Evolutionary conservation across 805 yeast genomes (phyloP), one percentile per base, ranked within the genome.

Genomic region (Lachancea thermotolerans): DNA sequence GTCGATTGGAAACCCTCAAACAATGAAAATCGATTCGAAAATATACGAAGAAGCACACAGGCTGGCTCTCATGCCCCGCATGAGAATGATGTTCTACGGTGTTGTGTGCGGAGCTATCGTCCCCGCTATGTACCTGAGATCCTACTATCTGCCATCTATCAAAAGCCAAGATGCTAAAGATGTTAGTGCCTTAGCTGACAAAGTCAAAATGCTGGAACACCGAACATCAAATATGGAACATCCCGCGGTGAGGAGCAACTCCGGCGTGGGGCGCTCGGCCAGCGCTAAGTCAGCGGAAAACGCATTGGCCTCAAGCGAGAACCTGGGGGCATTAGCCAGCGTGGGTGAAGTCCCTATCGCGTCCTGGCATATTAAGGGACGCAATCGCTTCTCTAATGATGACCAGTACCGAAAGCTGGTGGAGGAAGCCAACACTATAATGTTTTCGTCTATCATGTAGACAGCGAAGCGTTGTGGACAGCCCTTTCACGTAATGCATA

Each of bases 101-200:
- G 35, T 55, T 11, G 51, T 54, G 2, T 54, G 63, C 35, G 64
- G 60, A 27, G 61, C 64, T 2, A 48, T 56, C 29, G 55, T 60
- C 3, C 66, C 66, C 4, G 52, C 62, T 2, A 46, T 59, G 42
- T 58, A 58, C 32, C 35, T 53, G 28, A 46, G 56, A 30, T 44
- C 49, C 29, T 51, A 54, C 31, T 46, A 46, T 31, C 35, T 52
- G n/a, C 58, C 59, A 2, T 49, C 42, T 6, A 41, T 50, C 14
- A 28, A 35, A 29, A 33, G 18, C 27, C 31, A 43, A n/a, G 42
- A 43, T 11, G 39, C 33, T 15, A 15, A 16, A 16, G 35, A 43
- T 12, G 17, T 43, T 38, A 34, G 29, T 18, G 25, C 37, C 12
- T 32, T 43, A 29, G 42, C 39, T 16, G 31, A 29, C 7, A 35